Base-by-base conservation (phyloP, 2,329 filamentous ascomycete genomes). In the Fusarium sp. region DNA sequence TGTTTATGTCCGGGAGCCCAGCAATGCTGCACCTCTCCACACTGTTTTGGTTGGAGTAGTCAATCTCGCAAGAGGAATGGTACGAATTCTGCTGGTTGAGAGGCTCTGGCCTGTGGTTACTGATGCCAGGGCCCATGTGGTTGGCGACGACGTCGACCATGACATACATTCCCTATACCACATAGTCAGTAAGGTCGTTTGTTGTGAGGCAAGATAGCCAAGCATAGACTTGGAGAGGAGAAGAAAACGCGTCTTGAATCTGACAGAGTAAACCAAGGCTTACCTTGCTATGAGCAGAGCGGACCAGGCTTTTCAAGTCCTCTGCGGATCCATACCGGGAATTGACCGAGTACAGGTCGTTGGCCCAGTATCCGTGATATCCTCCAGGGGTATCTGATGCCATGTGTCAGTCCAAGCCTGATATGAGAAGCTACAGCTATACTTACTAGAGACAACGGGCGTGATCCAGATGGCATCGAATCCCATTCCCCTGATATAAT, bases 111-210 rank as follows among this genome's bases (percentile, higher is more conserved):
- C 69, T 70, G 62, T 75, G 73, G 52, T 78, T 71, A 29, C 71
- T 51, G 66, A 88, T 85, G 0, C 48, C 53, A 39, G 82, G 80
- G 14, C 75, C 83, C 72, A 84, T 82, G 69, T 88, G 83, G 68
- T 87, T 87, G 36, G 80, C 78, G 3, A 88, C 85, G 3, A 88
- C 77, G 52, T 88, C 85, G 13, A 85, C 78, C 85, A 88, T 88
- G 32, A 88, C 74, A 57, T 83, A 85, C 38, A 77, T 76, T 43
- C 65, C 66, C 72, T 75, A 9, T 0, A 6, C 2, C 2, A 31
- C 8, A 4, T 1, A 9, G 14, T 59, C 1, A 59, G 47, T n/a
- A 38, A 13, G 11, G 14, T 21, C 7, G 19, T 21, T 10, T 13
- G 10, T 14, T 14, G 11, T 13, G 17, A 37, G 17, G 36, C 19